Base-by-base conservation (phyloP, 768 basidiomycete species). In the Exsudoporus frostii region DNA sequence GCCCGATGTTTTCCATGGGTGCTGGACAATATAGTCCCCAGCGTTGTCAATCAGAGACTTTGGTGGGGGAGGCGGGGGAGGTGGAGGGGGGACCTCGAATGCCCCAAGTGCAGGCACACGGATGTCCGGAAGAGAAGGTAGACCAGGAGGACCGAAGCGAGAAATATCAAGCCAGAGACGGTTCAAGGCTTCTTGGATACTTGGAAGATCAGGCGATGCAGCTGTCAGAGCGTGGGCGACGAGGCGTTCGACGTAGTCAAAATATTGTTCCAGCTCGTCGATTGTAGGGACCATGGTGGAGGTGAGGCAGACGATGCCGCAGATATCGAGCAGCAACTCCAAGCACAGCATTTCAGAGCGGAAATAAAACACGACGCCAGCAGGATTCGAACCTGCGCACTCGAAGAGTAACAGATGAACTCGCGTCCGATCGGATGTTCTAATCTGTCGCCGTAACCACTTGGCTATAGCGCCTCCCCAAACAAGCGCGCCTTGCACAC, bases 371-470 rank as follows among this genome's bases (percentile, higher is more conserved):
- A 45, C 80, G 80, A 82, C 78, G 77, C 78, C 79, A 80, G 79
- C 79, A 81, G 78, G 80, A 82, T 74, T 82, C 72, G 80, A 81
- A 82, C 81, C 79, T 82, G 76, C 82, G 82, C 82, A 76, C 80
- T 77, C 78, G 79, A 79, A 82, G 78, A 77, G 81, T 76, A 82
- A 82, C 79, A 82, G 80, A 82, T 82, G 45, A 57, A 59, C 50
- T 39, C 0, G 1, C 29, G 7, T 11, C 0, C 20, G 2, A 22
- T 6, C 44, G 14, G 9, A 11, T 7, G 29, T 81, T 82, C 81
- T 81, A 83, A 82, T 85, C 81, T 82, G 81, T 84, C 83, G 83
- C 83, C 78, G 79, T 85, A 84, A 84, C 83, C 82, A 83, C 83
- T 84, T 84, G 80, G 83, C 82, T 83, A 85, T 84, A 82, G 83